phyloP scores from a whole-genome alignment of 1,284 basidiomycete species.

The Leucoagaricus sp. region DNA sequence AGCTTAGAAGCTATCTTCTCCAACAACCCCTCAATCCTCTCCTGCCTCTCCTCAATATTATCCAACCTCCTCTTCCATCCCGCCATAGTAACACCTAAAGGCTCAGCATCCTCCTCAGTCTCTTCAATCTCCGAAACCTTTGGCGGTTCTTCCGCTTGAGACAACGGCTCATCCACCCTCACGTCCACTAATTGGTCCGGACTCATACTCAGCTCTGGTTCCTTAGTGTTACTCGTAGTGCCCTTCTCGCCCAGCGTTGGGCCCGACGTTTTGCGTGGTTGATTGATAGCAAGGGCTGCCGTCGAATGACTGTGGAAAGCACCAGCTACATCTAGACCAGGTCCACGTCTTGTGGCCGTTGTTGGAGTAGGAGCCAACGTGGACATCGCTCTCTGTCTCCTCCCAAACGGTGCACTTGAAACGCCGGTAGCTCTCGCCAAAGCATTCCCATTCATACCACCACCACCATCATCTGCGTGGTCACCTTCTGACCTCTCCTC shows the following conservation, averaged over 20 bases:
- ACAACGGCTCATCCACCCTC: too few relatives aligned
- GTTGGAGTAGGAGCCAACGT: neutral
- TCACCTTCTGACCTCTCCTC: slow-evolving; percentile 32
- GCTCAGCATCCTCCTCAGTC: slow-evolving; percentile 11
- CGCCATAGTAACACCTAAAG: slow-evolving; percentile 3
- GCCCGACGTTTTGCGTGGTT: neutral
- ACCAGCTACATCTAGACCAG: too few relatives aligned
- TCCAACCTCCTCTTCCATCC: slow-evolving; percentile 47
- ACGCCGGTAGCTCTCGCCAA: slow-evolving; percentile 7
- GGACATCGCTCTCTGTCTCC: slow-evolving; percentile 9
- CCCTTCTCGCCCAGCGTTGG: slow-evolving; percentile 2
- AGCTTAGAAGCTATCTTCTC: slow-evolving; percentile 34
- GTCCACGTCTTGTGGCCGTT: too few relatives aligned
- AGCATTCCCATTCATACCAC: neutral
- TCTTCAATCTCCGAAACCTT: slow-evolving; percentile 31
- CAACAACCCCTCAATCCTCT: slow-evolving; percentile 65
- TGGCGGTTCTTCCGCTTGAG: slow-evolving; percentile 10
- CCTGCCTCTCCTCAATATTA: slow-evolving; percentile 61
- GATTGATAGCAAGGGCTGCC: too few relatives aligned
- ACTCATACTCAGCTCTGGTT: slow-evolving; percentile 18
- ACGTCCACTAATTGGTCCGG: slow-evolving; percentile 11
- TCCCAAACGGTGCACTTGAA: slow-evolving; percentile 8
- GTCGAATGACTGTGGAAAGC: too few relatives aligned
- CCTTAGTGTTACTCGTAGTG: too few relatives aligned
- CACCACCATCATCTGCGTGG: slow-evolving; percentile 34